Evolutionary conservation across 176 grass and related monocot species (phyloP).

Genomic region (Aegilops umbellulata): DNA sequence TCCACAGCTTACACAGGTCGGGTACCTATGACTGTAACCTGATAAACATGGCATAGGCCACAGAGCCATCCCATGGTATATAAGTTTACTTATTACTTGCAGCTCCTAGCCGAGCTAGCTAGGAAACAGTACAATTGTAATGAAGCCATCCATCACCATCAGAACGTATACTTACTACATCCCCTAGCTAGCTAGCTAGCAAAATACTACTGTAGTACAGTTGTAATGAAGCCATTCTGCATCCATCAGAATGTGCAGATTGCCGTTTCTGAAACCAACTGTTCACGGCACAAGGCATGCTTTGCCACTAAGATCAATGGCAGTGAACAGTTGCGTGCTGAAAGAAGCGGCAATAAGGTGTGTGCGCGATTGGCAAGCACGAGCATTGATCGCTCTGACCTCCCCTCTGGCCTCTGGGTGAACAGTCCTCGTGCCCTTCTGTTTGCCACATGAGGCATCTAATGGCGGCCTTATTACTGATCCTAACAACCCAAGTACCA

Average conservation of each 20-base stretch:
- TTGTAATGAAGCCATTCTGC: not conserved
- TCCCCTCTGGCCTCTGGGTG: not conserved
- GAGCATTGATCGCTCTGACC: not conserved
- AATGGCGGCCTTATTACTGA: constrained; percentile 1
- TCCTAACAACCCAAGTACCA: constrained; percentile 36
- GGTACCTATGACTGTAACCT: constrained; percentile 28
- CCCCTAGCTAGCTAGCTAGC: not conserved
- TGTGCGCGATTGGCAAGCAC: not conserved
- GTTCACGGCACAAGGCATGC: not conserved
- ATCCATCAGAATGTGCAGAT: not conserved
- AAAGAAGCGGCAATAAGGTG: not conserved
- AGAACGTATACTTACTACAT: not conserved
- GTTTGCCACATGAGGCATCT: constrained; percentile 33
- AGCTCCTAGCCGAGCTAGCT: not conserved
- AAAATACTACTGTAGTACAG: not conserved
- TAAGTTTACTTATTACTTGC: constrained; percentile 23
- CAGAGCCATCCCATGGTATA: not conserved
- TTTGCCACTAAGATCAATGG: not conserved
- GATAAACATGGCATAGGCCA: constrained; percentile 20
- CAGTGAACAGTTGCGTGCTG: not conserved
- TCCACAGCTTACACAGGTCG: not conserved
- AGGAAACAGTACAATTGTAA: constrained; percentile 4
- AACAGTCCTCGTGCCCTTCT: constrained; percentile 1
- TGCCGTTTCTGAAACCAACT: not conserved
- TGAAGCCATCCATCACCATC: not conserved